Base-by-base conservation (phyloP, 2,329 filamentous ascomycete genomes). In the Fusarium sp. region DNA sequence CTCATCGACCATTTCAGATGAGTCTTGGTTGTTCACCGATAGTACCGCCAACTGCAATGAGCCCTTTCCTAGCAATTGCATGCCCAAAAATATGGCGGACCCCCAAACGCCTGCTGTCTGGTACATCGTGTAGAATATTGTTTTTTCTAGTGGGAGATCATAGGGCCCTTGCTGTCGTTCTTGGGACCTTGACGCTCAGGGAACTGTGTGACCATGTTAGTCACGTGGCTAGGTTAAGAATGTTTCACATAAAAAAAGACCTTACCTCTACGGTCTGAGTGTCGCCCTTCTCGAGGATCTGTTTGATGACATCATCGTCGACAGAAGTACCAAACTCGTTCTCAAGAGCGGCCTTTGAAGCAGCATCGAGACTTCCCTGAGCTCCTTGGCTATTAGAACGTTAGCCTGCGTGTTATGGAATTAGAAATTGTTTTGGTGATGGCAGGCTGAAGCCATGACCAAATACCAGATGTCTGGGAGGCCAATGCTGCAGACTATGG, bases 271-370 rank as follows among this genome's bases (percentile, higher is more conserved):
- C 74, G 78, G 90, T 88, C 83, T 96, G 92, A 61, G 92, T 81
- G 22, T 86, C 86, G 28, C 95, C 95, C 81, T 90, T 89, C 84
- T 94, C 88, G 45, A 98, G 85, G 72, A 99, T 97, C 84, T 90
- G 86, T 84, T 90, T 90, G 79, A 98, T 92, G 66, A 92, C 91
- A 1, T 95, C 93, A 13, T 98, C 95, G 30, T 94, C 91, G 61
- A 91, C 87, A 76, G 87, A 84, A 20, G 94, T 95, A 75, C 93
- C 94, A 77, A 99, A 99, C 85, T 98, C 95, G 75, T 91, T 92
- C 79, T 96, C 91, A 9, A 99, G 87, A 51, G 87, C 87, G 47
- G 86, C 83, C 74, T 97, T 93, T 76, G 93, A 92, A 14, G 95
- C 95, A 15, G 85, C 84, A 79, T 98, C 93, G 47, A 93, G 86